Evolutionary conservation across 2,329 filamentous ascomycete species (phyloP), one percentile per base, ranked within the genome.

Genomic region (Colletotrichum limetticola): DNA sequence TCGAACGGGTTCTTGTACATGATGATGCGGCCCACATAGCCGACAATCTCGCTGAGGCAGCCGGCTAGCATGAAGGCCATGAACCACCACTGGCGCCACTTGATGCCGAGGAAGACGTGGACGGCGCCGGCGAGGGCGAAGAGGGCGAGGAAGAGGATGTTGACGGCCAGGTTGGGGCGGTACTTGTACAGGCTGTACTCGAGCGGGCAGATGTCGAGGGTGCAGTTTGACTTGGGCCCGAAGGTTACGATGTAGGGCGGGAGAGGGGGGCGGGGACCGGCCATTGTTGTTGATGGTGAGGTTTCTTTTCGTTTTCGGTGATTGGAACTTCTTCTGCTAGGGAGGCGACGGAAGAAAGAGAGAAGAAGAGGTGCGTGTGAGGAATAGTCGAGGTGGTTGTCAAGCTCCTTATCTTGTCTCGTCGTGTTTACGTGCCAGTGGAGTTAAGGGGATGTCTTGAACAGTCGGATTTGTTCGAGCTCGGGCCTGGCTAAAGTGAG

Each of bases 11-110:
- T 88, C 57, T 86, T 74, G 74, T 87, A 86, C 71, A 91, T 82
- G 76, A 90, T 78, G 64, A 92, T 83, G 12, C 92, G 86, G 2
- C 90, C 92, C 1, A 83, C 80, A 74, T 94, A 94, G 22, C 92
- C 92, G 42, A 92, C 77, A 12, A 92, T 85, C 76, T 92, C 91
- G 60, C 85, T 83, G 6, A 87, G 53, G 75, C 87, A 90, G 58
- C 91, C 91, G 22, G 86, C 77, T 7, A 89, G 76, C 85, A 93
- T 89, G 73, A 84, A 85, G 12, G 76, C 75, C 80, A 85, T 85
- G 78, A 87, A 89, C 71, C 83, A 84, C 83, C 85, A 87, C 28
- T 80, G 82, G 76, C 80, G 85, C 85, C 85, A 88, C 52, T 83
- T 79, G 53, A 84, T 57, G 56, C 88, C 88, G n/a, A 87, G 80